phyloP scores from a whole-genome alignment of 441 rosid species.

The Gossypium davidsonii region DNA sequence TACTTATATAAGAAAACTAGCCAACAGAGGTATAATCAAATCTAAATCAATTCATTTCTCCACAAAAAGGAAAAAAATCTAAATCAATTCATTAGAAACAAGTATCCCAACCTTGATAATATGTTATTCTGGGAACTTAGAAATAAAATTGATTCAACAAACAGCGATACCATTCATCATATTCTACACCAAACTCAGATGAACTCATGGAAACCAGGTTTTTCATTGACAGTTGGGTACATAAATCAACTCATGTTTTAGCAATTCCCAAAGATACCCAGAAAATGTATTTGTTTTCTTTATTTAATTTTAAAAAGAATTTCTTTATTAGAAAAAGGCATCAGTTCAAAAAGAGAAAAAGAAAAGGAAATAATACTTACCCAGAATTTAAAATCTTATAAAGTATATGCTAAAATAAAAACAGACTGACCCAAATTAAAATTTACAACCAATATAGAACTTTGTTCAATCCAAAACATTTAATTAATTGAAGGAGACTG shows the following conservation, averaged over 20 bases:
- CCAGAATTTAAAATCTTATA: constrained; percentile 21
- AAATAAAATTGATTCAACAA: constrained; percentile 9
- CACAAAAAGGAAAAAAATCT: not conserved
- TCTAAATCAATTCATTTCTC: not conserved
- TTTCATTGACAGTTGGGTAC: not conserved
- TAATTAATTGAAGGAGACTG: not conserved
- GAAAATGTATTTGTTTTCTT: not conserved
- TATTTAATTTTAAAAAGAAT: not conserved
- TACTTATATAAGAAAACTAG: not conserved
- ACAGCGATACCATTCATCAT: not conserved
- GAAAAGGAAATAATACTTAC: not conserved
- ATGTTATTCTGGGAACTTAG: not conserved
- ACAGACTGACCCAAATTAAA: not conserved
- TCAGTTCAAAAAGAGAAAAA: not conserved
- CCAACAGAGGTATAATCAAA: not conserved
- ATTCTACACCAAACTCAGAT: constrained; percentile 2
- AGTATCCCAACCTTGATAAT: not conserved
- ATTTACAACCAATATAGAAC: not conserved
- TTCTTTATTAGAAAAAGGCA: not conserved
- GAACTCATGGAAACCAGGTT: constrained; percentile 4
- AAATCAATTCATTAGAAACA: not conserved
- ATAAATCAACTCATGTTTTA: not conserved
- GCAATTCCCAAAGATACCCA: not conserved
- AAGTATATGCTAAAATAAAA: constrained; percentile 1
- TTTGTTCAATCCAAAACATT: not conserved